Conservation (phyloP, 2,329 filamentous ascomycete genomes). For the Claviceps maximensis region DNA sequence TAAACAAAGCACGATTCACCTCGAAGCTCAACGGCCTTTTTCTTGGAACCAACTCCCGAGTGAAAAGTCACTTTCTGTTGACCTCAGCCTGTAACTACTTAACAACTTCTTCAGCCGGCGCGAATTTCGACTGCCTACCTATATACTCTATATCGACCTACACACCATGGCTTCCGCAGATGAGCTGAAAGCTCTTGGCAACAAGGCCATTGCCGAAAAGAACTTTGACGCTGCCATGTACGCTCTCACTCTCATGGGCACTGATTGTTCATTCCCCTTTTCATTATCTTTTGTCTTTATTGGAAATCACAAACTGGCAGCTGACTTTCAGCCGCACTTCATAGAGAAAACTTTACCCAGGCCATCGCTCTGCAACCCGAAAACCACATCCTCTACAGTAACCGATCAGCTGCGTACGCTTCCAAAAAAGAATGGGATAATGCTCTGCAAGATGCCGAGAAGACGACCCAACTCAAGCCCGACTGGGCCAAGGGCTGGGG, state of each 20-base stretch:
- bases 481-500: conserved; percentile 98
- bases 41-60: too few species aligned
- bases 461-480: conserved; percentile 87
- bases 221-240: conserved; percentile 94
- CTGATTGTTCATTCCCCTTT: not conserved
- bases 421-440: conserved; percentile 80
- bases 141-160: conserved; percentile 4
- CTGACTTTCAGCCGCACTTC: not conserved
- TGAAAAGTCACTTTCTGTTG: not conserved
- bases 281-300: not conserved
- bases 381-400: conserved; percentile 97
- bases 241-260: conserved; percentile 25
- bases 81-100: not conserved
- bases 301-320: not conserved
- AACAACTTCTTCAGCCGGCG: not conserved
- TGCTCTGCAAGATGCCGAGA: conserved; percentile 79
- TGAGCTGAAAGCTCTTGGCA: conserved; percentile 92
- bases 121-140: not conserved
- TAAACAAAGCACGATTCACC: not conserved
- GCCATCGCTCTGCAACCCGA: conserved; percentile 76
- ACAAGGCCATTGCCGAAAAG: conserved; percentile 96
- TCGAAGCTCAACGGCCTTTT: not conserved
- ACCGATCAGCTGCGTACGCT: conserved; percentile 77
- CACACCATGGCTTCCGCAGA: conserved; percentile 49
- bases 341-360: conserved; percentile 83